A percentile compares a stretch with the other conserved stretches of the same genome.
These are phyloP conservation scores for Trypanosoma brucei DNA, from an alignment of 208 protist species.

Conservation along the genomic window DNA sequence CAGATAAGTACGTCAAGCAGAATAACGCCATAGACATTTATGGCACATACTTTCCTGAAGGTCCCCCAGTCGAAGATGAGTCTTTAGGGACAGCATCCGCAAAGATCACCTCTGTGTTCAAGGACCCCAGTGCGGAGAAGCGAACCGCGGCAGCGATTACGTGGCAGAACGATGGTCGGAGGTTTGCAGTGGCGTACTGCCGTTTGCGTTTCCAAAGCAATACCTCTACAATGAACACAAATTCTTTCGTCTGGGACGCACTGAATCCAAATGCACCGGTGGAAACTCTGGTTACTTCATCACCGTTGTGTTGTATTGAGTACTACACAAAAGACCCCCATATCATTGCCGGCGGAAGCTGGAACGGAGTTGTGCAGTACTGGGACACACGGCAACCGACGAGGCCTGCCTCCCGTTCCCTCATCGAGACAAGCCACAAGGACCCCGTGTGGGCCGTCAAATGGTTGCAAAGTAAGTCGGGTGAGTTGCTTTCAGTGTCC, in stretches of 20 bases:
- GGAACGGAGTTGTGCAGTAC: conserved; percentile 95
- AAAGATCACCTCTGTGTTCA: conserved; percentile 93
- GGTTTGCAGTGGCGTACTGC: conserved; percentile 94
- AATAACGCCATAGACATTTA: conserved; percentile 98
- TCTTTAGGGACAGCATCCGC: conserved; percentile 80
- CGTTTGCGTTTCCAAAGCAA: conserved; percentile 93
- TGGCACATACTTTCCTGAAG: conserved; percentile 92
- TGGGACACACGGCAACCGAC: conserved; percentile 95
- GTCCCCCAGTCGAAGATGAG: conserved; percentile 71
- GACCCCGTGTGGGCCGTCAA: conserved; percentile 95
- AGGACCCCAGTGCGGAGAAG: conserved; percentile 87
- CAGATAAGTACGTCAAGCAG: conserved; percentile 92
- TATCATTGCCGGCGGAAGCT: conserved; percentile 94
- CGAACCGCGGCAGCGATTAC: conserved; percentile 90
- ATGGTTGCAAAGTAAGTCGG: conserved; percentile 96
- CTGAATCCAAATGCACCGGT: conserved; percentile 94
- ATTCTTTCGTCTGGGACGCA: conserved; percentile 97
- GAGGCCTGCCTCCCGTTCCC: conserved; percentile 70
- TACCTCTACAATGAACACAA: conserved; percentile 85
- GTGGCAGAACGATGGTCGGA: conserved; percentile 93
- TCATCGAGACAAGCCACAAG: conserved; percentile 95
- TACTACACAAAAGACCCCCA: conserved; percentile 96
- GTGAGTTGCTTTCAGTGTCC: conserved; percentile 92
- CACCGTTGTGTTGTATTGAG: conserved; percentile 92
- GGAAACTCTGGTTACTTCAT: conserved; percentile 89